Evolutionary conservation across 129 eudicot species (phyloP).

Genomic region (Glebionis coronaria): DNA sequence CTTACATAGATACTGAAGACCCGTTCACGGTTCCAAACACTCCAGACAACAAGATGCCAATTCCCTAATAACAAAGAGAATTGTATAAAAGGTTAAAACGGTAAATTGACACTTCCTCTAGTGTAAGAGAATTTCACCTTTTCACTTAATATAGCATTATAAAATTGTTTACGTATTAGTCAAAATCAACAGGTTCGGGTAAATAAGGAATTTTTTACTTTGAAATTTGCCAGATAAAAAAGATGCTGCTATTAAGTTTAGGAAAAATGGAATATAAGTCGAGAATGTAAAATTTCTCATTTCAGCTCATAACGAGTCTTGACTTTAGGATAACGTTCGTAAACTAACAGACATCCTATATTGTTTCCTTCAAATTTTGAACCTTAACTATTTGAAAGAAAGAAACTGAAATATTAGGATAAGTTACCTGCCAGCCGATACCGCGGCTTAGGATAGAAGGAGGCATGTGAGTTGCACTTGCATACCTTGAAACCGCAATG

Average conservation of each 20-base stretch:
- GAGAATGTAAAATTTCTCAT: background rate
- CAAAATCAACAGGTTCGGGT: background rate
- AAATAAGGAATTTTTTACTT: background rate
- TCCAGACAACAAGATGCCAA: constrained; percentile 64
- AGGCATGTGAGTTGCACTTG: constrained; percentile 77
- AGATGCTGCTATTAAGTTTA: background rate
- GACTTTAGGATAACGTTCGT: background rate
- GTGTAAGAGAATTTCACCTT: constrained; percentile 1
- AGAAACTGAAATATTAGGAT: background rate
- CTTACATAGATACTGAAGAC: constrained; percentile 73
- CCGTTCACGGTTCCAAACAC: constrained; percentile 58
- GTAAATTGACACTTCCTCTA: background rate
- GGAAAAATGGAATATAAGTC: background rate
- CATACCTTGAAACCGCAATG: constrained; percentile 70
- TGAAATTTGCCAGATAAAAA: background rate
- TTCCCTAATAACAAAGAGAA: constrained; percentile 40
- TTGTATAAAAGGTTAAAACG: background rate
- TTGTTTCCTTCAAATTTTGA: background rate
- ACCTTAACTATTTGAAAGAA: background rate
- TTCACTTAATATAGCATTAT: background rate
- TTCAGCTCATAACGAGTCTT: background rate
- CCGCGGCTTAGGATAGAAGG: constrained; percentile 73
- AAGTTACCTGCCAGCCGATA: constrained; percentile 72
- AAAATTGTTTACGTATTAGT: background rate
- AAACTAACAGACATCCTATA: background rate